Conservation (phyloP, 2,329 filamentous ascomycete species). For the Fusarium chuoi region DNA sequence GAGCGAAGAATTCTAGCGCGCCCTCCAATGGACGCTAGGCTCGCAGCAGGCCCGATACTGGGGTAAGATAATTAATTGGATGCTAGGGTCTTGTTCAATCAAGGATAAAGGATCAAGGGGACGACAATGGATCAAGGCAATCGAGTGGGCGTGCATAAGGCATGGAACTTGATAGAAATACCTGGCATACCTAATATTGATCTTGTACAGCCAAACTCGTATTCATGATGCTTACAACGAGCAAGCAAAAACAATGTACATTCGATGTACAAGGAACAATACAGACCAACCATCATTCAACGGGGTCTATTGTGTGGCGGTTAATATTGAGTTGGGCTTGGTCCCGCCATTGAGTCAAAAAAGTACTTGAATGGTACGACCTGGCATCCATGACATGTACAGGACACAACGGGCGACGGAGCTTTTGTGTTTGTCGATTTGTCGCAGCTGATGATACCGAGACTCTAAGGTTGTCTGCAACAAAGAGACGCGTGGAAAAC, state of each 20-base stretch:
- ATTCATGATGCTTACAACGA: neutral
- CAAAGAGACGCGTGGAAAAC: conserved; percentile 1
- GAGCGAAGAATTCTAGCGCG: conserved; percentile 30
- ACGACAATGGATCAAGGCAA: neutral
- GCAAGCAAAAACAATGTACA: neutral
- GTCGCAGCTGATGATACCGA: conserved; percentile 6
- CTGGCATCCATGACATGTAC: conserved; percentile 1
- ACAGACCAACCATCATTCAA: conserved; percentile 38
- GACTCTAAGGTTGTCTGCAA: conserved; percentile 1
- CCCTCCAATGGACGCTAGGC: neutral
- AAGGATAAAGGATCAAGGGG: conserved; percentile 21
- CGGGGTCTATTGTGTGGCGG: conserved; percentile 39
- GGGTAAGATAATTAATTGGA: conserved; percentile 29
- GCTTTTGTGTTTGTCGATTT: conserved; percentile 15
- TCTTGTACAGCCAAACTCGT: conserved; percentile 2
- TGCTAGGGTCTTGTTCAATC: neutral
- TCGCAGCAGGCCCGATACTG: conserved; percentile 22
- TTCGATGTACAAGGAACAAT: conserved; percentile 19
- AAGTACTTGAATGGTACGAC: conserved; percentile 19
- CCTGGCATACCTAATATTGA: neutral
- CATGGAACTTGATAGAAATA: neutral
- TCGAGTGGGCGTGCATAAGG: neutral
- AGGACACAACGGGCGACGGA: conserved; percentile 12
- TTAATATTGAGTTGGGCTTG: conserved; percentile 22
- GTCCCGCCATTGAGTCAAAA: conserved; percentile 19